phyloP scores from a whole-genome alignment of 148 eudicot genomes.

The Suaeda aralocaspica region DNA sequence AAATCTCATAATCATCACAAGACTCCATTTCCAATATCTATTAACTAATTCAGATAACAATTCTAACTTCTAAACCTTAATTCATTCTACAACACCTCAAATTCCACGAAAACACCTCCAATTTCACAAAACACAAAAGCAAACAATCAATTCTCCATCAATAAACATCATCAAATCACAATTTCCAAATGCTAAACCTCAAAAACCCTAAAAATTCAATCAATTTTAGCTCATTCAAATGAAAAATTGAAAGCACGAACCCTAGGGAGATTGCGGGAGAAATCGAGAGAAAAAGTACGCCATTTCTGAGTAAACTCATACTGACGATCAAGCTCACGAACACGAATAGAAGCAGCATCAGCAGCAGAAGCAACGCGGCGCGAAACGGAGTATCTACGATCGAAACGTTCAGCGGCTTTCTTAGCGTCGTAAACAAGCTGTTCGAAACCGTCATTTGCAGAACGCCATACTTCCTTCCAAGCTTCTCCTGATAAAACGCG shows the following conservation, averaged over 20 bases:
- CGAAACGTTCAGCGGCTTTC: conserved; percentile 78
- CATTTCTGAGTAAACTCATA: conserved; percentile 58
- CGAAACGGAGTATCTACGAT: conserved; percentile 61
- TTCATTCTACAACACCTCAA: not conserved
- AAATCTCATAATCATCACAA: not conserved
- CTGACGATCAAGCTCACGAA: conserved; percentile 72
- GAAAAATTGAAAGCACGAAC: conserved; percentile 29
- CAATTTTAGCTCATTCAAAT: not conserved
- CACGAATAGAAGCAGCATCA: conserved; percentile 55
- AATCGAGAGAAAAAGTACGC: conserved; percentile 61
- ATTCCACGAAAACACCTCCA: not conserved
- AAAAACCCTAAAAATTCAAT: too few relatives aligned
- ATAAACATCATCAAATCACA: not conserved
- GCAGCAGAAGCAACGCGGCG: conserved; percentile 46
- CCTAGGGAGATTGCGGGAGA: conserved; percentile 70
- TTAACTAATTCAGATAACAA: not conserved
- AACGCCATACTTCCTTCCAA: conserved; percentile 65
- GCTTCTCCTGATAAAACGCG: conserved; percentile 75
- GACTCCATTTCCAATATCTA: not conserved
- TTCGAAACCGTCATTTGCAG: conserved; percentile 76
- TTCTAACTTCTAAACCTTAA: not conserved
- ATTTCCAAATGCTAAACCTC: too few relatives aligned
- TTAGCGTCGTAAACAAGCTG: conserved; percentile 63
- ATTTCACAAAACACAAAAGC: not conserved
- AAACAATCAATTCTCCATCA: not conserved